These are phyloP conservation scores for Kwoniella sp. DNA, from an alignment of 768 basidiomycete species.

Conservation along the genomic window DNA sequence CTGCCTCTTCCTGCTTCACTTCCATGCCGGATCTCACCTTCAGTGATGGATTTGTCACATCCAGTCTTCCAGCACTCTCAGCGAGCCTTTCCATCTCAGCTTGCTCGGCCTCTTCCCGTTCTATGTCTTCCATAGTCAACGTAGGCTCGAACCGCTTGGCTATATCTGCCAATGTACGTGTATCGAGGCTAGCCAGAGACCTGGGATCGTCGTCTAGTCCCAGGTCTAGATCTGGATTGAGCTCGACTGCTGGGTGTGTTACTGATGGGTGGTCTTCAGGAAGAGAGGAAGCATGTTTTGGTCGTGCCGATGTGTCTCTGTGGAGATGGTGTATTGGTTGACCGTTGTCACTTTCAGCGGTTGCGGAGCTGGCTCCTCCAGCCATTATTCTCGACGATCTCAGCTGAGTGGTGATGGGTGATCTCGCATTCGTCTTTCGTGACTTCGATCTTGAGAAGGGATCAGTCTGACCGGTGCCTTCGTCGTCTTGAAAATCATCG, in stretches of 20 bases:
- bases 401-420: too few relatives aligned
- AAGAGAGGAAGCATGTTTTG: too few relatives aligned
- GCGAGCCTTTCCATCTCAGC: conserved; percentile 16
- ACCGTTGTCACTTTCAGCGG: too few relatives aligned
- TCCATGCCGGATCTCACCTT: not conserved
- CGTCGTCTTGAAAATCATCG: too few relatives aligned
- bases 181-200: conserved; percentile 9
- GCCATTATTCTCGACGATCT: too few relatives aligned
- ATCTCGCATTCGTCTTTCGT: too few relatives aligned
- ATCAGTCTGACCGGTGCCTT: too few relatives aligned
- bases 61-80: conserved; percentile 1
- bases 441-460: not conserved
- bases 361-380: too few relatives aligned
- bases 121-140: conserved; percentile 17
- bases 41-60: not conserved
- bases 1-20: not conserved
- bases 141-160: conserved; percentile 20
- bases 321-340: too few relatives aligned
- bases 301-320: too few relatives aligned
- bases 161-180: conserved; percentile 5
- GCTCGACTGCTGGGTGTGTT: conserved; percentile 1
- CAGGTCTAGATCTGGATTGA: conserved; percentile 8
- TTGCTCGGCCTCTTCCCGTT: conserved; percentile 25
- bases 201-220: conserved; percentile 15
- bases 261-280: too few relatives aligned